A percentile compares a stretch with the other conserved stretches of the same genome.
Evolutionary conservation across 208 protist genomes (phyloP).

Genomic region (Wallacemonas sp.): DNA sequence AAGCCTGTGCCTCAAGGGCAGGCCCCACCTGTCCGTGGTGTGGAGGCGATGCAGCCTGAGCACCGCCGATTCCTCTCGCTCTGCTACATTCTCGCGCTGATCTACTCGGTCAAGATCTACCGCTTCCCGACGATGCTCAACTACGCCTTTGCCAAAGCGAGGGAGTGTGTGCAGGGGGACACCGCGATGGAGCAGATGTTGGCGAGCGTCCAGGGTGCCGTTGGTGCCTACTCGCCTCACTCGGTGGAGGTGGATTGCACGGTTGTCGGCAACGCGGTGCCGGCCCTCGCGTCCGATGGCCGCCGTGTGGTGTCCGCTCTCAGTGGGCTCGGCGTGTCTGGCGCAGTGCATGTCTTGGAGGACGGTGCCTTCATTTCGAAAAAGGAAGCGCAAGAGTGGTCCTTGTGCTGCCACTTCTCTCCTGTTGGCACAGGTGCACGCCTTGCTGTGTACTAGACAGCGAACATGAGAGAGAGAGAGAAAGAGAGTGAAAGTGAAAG

Average conservation of each 20-base stretch:
- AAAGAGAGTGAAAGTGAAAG: background rate
- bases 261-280: slow-evolving; percentile 35
- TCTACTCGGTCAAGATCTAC: slow-evolving; percentile 90
- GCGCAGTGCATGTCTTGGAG: slow-evolving; percentile 61
- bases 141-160: slow-evolving; percentile 63
- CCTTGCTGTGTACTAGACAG: slow-evolving; percentile 47
- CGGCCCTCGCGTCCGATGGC: slow-evolving; percentile 49
- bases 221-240: slow-evolving; percentile 76
- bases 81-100: slow-evolving; percentile 54
- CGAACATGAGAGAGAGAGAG: background rate
- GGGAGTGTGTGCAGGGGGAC: slow-evolving; percentile 55
- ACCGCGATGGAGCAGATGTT: slow-evolving; percentile 48
- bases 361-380: slow-evolving; percentile 64
- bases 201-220: slow-evolving; percentile 45
- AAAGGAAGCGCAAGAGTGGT: slow-evolving; percentile 79
- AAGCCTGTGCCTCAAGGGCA: background rate
- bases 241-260: slow-evolving; percentile 68
- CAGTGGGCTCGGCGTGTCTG: slow-evolving; percentile 45
- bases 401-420: slow-evolving; percentile 81
- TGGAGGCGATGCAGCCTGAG: slow-evolving; percentile 26
- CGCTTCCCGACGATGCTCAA: slow-evolving; percentile 81
- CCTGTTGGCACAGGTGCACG: slow-evolving; percentile 60
- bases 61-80: slow-evolving; percentile 71
- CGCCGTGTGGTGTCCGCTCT: slow-evolving; percentile 53
- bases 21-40: background rate